Percentiles rank a stretch among this genome's conserved stretches.
Evolutionary conservation across 1,284 basidiomycete genomes (phyloP).

Genomic region (Sutorius eximius): DNA sequence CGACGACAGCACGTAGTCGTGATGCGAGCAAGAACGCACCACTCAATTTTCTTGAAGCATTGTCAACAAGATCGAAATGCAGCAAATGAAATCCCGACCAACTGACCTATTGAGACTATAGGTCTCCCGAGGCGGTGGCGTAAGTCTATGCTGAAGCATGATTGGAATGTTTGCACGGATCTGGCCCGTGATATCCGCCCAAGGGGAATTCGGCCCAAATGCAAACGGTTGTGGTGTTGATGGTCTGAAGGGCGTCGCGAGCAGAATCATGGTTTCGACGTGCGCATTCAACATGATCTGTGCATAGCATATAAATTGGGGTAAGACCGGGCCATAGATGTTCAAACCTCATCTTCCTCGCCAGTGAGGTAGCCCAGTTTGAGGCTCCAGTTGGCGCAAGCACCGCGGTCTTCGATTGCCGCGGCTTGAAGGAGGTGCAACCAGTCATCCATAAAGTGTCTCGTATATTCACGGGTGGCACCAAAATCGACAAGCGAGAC

Average conservation of each 20-base stretch:
- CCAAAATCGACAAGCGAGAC: constrained; percentile 96
- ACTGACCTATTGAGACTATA: constrained; percentile 86
- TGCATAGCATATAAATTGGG: neutral
- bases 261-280: constrained; percentile 77
- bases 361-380: constrained; percentile 91
- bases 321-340: neutral
- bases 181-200: constrained; percentile 68
- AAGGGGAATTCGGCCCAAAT: constrained; percentile 66
- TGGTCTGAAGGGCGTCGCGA: constrained; percentile 78
- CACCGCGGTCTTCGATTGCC: constrained; percentile 64
- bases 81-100: neutral
- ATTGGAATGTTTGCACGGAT: constrained; percentile 85
- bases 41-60: constrained; percentile 71
- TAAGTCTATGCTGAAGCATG: constrained; percentile 88
- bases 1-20: constrained; percentile 73
- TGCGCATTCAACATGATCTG: constrained; percentile 90
- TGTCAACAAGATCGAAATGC: neutral
- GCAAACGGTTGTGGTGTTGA: constrained; percentile 65
- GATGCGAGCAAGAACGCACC: constrained; percentile 93
- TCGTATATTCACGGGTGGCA: constrained; percentile 85
- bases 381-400: constrained; percentile 74
- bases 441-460: constrained; percentile 90
- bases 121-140: constrained; percentile 92
- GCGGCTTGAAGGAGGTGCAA: constrained; percentile 79
- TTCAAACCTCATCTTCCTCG: constrained; percentile 72